Percentiles rank a stretch among this genome's conserved stretches.
These are phyloP conservation scores for Fomitiporia mediterranea DNA, from an alignment of 1,284 basidiomycete species.

Conservation along the genomic window DNA sequence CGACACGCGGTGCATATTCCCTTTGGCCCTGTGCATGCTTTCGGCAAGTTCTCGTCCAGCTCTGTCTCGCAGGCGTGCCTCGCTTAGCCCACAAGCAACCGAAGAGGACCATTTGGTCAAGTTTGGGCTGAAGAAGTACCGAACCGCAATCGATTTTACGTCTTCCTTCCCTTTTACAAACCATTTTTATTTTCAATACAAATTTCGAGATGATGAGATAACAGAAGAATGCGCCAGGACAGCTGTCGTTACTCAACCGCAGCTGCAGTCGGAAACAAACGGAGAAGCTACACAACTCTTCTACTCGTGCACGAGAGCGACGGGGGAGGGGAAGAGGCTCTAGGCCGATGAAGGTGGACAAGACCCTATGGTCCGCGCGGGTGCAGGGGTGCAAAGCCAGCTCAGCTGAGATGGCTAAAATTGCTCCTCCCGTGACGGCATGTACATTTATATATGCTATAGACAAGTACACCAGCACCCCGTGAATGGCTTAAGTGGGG, in stretches of 20 bases:
- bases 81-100: not conserved
- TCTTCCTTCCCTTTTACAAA: not conserved
- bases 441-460: not conserved
- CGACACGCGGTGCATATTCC: no score
- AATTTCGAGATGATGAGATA: conserved; percentile 69
- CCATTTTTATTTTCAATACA: conserved; percentile 6
- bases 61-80: not conserved
- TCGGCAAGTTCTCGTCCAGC: not conserved
- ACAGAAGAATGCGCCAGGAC: conserved; percentile 49
- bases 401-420: conserved; percentile 8
- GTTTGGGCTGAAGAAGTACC: conserved; percentile 3
- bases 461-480: not conserved
- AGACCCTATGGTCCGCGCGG: not conserved
- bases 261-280: not conserved
- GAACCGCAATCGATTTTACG: conserved; percentile 8
- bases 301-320: not conserved
- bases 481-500: conserved; percentile 25
- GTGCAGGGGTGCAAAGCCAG: conserved; percentile 2
- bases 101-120: not conserved
- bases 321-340: conserved; percentile 45
- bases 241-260: conserved; percentile 13
- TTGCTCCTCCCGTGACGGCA: conserved; percentile 7
- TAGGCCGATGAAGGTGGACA: not conserved
- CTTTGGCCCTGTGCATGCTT: not conserved
- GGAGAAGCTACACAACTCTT: not conserved